These are phyloP conservation scores for Podospora conica DNA, from an alignment of 495 filamentous ascomycete genomes.

Conservation along the genomic window DNA sequence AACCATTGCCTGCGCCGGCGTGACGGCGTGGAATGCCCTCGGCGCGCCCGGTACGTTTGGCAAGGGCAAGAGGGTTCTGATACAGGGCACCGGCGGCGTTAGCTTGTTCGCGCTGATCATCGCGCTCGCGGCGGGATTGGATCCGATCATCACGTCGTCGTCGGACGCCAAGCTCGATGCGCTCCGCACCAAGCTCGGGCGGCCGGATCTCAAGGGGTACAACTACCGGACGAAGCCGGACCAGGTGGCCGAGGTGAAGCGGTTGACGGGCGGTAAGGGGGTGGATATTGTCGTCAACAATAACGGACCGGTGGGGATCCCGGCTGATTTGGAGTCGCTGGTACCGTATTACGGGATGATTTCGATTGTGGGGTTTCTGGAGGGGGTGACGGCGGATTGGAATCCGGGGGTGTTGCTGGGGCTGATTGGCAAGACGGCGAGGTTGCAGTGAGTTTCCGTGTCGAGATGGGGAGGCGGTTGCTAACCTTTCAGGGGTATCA, in stretches of 20 bases:
- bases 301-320: slow-evolving; percentile 18
- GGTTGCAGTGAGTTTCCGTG: slow-evolving; percentile 15
- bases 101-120: slow-evolving; percentile 17
- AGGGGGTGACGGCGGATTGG: slow-evolving; percentile 9
- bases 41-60: background rate
- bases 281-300: slow-evolving; percentile 29
- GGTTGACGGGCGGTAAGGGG: slow-evolving; percentile 27
- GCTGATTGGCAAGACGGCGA: slow-evolving; percentile 15
- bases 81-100: slow-evolving; percentile 21
- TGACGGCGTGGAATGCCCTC: slow-evolving; percentile 15
- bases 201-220: slow-evolving; percentile 2
- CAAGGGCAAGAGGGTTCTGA: background rate
- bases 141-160: slow-evolving; percentile 37
- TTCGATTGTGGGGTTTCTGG: slow-evolving; percentile 17
- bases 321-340: slow-evolving; percentile 9
- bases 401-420: slow-evolving; percentile 11
- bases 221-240: slow-evolving; percentile 28
- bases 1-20: slow-evolving; percentile 8
- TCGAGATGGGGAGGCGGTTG: too few relatives aligned
- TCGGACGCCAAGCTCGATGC: slow-evolving; percentile 28
- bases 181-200: background rate
- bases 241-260: slow-evolving; percentile 17
- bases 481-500: too few relatives aligned
- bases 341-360: slow-evolving; percentile 2
- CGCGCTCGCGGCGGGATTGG: slow-evolving; percentile 20